These are phyloP conservation scores for Saccharomycopsis vini DNA, from an alignment of 805 yeast species.

Conservation along the genomic window DNA sequence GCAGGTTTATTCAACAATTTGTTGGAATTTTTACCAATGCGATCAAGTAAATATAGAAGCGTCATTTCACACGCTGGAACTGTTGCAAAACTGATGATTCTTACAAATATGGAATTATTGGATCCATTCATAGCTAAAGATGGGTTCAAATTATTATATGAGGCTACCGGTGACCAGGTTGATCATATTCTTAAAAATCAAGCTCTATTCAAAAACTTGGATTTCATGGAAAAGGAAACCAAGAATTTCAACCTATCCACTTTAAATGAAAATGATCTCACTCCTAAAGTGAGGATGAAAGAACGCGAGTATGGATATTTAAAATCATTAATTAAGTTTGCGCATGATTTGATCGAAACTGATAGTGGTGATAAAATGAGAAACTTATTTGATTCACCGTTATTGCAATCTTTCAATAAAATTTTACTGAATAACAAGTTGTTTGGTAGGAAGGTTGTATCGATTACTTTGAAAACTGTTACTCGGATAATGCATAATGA, in stretches of 20 bases:
- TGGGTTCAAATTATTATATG: constrained; percentile 59
- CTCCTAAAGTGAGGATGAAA: constrained; percentile 2
- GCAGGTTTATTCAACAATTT: constrained; percentile 71
- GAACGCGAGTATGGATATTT: constrained; percentile 26
- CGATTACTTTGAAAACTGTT: constrained; percentile 54
- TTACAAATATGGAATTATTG: constrained; percentile 40
- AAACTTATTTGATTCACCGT: constrained; percentile 75
- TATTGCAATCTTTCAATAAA: constrained; percentile 51
- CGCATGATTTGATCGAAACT: constrained; percentile 49
- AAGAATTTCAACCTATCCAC: constrained; percentile 4
- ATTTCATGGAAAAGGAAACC: constrained; percentile 5
- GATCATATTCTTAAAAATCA: constrained; percentile 55
- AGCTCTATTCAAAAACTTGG: constrained; percentile 28
- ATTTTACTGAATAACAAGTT: constrained; percentile 46
- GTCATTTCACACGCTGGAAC: constrained; percentile 58
- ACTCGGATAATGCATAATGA: constrained; percentile 75
- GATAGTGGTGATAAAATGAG: constrained; percentile 80
- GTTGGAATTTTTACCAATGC: constrained; percentile 47
- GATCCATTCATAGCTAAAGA: constrained; percentile 54
- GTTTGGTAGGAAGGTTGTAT: constrained; percentile 60
- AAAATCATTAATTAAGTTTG: constrained; percentile 54
- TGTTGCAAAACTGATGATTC: constrained; percentile 38
- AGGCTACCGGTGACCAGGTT: constrained; percentile 54
- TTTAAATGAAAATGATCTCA: constrained; percentile 6
- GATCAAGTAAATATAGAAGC: constrained; percentile 43